phyloP scores from a whole-genome alignment of 1,284 basidiomycete genomes.

The Coniferiporia weirii region DNA sequence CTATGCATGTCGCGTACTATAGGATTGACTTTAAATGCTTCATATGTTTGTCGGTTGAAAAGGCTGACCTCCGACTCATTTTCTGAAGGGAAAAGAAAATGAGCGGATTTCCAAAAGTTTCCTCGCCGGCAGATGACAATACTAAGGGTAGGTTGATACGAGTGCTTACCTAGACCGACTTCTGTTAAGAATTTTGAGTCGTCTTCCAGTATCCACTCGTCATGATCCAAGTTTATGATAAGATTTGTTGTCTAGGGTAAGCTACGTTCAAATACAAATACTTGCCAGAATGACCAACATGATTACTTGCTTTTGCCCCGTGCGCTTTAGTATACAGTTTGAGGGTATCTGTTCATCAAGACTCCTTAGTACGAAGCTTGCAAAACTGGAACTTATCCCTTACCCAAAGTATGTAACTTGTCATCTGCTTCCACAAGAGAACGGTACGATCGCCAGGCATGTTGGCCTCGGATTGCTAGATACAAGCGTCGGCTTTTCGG shows the following conservation, averaged over 20 bases:
- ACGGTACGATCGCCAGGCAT: slow-evolving; percentile 85
- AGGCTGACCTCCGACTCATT: slow-evolving; percentile 93
- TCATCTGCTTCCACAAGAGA: slow-evolving; percentile 35
- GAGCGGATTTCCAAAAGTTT: background rate
- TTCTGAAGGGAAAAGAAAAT: slow-evolving; percentile 44
- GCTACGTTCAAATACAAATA: background rate
- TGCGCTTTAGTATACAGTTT: slow-evolving; percentile 95
- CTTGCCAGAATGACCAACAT: background rate
- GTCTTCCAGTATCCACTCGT: slow-evolving; percentile 85
- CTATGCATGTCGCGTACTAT: background rate
- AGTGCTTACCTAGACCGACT: slow-evolving; percentile 65
- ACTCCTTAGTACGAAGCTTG: background rate
- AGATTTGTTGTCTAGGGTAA: slow-evolving; percentile 77
- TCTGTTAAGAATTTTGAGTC: slow-evolving; percentile 59
- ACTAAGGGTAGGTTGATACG: no score
- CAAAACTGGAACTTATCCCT: background rate
- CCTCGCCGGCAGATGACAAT: background rate
- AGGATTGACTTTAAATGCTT: slow-evolving; percentile 26
- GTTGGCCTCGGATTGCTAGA: slow-evolving; percentile 63
- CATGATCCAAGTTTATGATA: slow-evolving; percentile 92
- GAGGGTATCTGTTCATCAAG: slow-evolving; percentile 65
- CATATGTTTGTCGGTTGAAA: slow-evolving; percentile 75
- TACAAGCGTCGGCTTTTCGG: background rate
- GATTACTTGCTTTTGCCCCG: slow-evolving; percentile 71
- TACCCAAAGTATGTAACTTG: background rate